Base-by-base conservation (phyloP, 1,284 basidiomycete species). In the Irpex lacteus region DNA sequence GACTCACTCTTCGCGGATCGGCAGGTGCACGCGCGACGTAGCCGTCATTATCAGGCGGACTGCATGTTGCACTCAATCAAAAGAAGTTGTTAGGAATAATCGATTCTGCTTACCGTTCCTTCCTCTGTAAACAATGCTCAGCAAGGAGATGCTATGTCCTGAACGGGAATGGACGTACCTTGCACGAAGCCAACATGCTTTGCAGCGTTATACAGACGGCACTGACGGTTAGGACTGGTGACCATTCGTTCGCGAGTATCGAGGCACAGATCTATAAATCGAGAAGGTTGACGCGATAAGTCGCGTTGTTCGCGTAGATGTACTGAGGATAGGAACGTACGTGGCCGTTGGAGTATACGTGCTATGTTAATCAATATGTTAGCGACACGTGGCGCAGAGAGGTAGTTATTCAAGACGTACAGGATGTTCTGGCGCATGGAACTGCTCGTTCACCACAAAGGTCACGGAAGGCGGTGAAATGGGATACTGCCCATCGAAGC, bases 181-280 rank as follows among this genome's bases (percentile, higher is more conserved):
- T 92, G 83, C 90, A 92, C 9, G 91, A 94, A 19, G 91, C 92
- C 63, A 94, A 81, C 92, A 94, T 94, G 71, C 91, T 93, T 78
- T 94, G 92, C 57, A 94, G 75, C 6, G 92, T 94, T 50, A 94
- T 85, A 71, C 91, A 93, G 50, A 94, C 85, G 2, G 91, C 82
- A 47, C 88, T 79, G 34, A 92, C 90, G 67, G 88, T 92, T 66
- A 94, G 76, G 21, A 94, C 92, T 0, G 92, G 92, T 19, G 91
- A 92, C 92, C 92, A 94, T 70, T 94, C 91, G 68, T 85, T 91
- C 15, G 91, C 92, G 4, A 94, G 84, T 67, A 94, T 94, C 26
- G 91, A 93, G 19, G 91, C 92, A 70, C 92, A 94, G 69, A 93
- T 93, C 89, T 92, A 57, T 6, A 38, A 21, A 32, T 11, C 59